Conservation (phyloP, 2,329 filamentous ascomycete species). For the Trichoderma asperellum region DNA sequence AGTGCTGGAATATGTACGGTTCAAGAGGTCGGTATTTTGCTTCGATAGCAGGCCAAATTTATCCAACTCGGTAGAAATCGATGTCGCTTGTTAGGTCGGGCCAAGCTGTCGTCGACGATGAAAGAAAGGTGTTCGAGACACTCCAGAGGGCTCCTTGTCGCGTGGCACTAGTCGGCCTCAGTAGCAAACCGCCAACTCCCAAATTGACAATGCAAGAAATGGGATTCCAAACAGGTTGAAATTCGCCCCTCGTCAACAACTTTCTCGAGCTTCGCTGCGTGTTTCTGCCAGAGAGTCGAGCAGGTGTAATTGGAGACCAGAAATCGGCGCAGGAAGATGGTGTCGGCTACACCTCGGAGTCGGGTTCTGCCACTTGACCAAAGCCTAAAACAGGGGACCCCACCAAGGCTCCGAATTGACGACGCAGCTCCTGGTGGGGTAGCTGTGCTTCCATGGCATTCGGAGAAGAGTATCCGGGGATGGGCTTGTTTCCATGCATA, state of each 20-base stretch:
- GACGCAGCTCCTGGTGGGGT: constrained; percentile 17
- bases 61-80: background rate
- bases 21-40: background rate
- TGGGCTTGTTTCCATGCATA: background rate
- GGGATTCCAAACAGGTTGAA: background rate
- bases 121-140: background rate
- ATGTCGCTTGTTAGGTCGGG: background rate
- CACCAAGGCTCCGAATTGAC: constrained; percentile 13
- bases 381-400: constrained; percentile 5
- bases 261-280: constrained; percentile 21
- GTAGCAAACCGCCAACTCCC: background rate
- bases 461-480: background rate
- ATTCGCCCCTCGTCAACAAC: constrained; percentile 9
- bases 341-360: constrained; percentile 34
- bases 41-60: background rate
- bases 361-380: constrained; percentile 29
- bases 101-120: background rate
- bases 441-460: background rate
- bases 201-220: constrained; percentile 10
- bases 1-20: background rate
- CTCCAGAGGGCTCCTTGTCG: background rate
- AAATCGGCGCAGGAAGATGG: constrained; percentile 22
- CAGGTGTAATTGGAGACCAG: constrained; percentile 21
- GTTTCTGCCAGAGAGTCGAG: constrained; percentile 7
- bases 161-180: background rate